Evolutionary conservation across 805 yeast genomes (phyloP).

Genomic region (Kregervanrija fluxuum): DNA sequence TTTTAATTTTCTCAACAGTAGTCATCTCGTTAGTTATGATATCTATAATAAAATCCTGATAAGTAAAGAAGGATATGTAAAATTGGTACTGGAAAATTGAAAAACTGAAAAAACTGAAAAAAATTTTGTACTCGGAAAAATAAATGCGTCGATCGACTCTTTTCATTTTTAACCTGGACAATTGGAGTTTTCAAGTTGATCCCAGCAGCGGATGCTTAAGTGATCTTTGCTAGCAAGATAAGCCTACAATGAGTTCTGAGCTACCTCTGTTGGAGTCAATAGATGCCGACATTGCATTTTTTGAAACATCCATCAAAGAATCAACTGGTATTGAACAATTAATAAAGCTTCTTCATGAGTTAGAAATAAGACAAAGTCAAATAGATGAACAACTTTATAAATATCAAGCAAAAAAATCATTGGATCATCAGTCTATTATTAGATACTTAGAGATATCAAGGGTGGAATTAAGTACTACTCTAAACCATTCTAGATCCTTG

Average conservation of each 20-base stretch:
- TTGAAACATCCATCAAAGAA: constrained; percentile 18
- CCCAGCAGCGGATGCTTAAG: no score
- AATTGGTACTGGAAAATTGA: no score
- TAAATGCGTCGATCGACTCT: no score
- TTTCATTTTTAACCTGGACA: no score
- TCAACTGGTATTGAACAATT: constrained; percentile 20
- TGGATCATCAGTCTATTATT: constrained; percentile 30
- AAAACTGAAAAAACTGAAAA: no score
- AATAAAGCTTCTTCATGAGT: constrained; percentile 14
- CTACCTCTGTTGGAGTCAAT: not conserved
- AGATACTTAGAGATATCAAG: constrained; percentile 50
- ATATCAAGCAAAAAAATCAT: constrained; percentile 26
- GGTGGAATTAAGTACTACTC: constrained; percentile 56
- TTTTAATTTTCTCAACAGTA: constrained; percentile 68
- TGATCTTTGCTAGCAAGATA: no score
- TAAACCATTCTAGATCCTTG: constrained; percentile 49
- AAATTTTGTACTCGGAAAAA: no score
- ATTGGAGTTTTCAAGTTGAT: no score
- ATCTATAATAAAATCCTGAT: no score
- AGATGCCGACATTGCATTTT: not conserved
- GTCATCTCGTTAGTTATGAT: constrained; percentile 35
- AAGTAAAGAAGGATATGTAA: no score
- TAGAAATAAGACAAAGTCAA: constrained; percentile 20
- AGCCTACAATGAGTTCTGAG: no score
- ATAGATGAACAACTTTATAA: constrained; percentile 18